phyloP scores from a whole-genome alignment of 208 protist species.

The Crithidia thermophila region DNA sequence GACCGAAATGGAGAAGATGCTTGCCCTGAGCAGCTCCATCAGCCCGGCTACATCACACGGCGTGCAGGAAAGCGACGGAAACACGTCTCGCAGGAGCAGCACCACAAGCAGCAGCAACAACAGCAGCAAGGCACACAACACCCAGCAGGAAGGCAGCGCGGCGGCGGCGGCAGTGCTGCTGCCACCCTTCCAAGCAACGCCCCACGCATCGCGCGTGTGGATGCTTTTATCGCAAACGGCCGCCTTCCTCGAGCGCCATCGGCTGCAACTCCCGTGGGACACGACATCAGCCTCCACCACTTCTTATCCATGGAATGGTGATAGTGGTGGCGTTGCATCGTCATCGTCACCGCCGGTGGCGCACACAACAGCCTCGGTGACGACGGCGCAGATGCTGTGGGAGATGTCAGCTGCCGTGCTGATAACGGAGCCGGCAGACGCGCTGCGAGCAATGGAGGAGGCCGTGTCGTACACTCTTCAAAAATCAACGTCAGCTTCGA shows the following conservation, averaged over 20 bases:
- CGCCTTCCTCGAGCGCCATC: constrained; percentile 11
- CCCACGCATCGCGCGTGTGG: constrained; percentile 25
- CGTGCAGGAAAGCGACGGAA: no score
- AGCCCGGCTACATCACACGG: no score
- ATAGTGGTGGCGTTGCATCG: not conserved
- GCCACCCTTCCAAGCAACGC: constrained; percentile 6
- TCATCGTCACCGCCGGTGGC: not conserved
- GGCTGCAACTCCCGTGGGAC: constrained; percentile 16
- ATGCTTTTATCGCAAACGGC: constrained; percentile 18
- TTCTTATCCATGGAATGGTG: not conserved
- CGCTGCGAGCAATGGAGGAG: not conserved
- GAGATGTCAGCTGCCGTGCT: constrained; percentile 21
- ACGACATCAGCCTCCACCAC: not conserved
- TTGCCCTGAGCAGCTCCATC: not conserved
- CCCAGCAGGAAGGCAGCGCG: not conserved
- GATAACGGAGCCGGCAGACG: constrained; percentile 5
- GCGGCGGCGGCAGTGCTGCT: not conserved
- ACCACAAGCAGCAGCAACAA: not conserved
- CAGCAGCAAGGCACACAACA: not conserved
- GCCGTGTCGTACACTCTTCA: not conserved
- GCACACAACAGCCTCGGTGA: not conserved
- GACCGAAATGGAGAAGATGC: not conserved
- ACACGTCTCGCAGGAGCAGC: no score
- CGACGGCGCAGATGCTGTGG: constrained; percentile 18
- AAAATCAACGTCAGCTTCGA: constrained; percentile 6